Conservation (phyloP, 306 rosid genomes). For the Glycine tomentella region DNA sequence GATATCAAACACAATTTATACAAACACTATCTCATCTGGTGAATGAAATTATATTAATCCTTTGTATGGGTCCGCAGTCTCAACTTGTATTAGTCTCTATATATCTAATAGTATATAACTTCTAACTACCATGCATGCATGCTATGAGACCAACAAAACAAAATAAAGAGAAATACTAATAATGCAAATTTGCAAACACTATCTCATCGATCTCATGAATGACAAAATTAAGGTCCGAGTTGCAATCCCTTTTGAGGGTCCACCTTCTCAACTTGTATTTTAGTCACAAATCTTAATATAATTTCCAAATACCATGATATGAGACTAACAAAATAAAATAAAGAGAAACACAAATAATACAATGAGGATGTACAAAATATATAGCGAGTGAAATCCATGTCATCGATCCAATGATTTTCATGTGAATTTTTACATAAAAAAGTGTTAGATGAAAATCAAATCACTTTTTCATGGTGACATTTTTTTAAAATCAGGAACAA, state of each 20-base stretch:
- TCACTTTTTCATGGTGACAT: background rate
- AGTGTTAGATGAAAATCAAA: background rate
- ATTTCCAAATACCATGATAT: too few species aligned
- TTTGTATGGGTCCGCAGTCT: background rate
- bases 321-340: too few species aligned
- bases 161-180: background rate
- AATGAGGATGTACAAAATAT: too few species aligned
- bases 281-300: background rate
- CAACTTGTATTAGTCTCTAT: background rate
- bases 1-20: background rate
- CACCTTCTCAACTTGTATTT: background rate
- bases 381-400: background rate
- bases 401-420: background rate
- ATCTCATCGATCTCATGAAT: too few species aligned
- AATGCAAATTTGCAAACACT: too few species aligned
- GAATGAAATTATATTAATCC: background rate
- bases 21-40: background rate
- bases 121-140: background rate
- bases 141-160: background rate
- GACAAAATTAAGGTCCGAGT: background rate
- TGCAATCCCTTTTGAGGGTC: background rate
- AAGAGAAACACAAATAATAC: too few species aligned
- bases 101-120: background rate
- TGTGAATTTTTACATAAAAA: too few species aligned
- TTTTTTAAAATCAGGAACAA: too few species aligned